A percentile compares a stretch with the other conserved stretches of the same genome.
Conservation (phyloP, 2,329 filamentous ascomycete species). For the Fusarium pseudoanthophilum region DNA sequence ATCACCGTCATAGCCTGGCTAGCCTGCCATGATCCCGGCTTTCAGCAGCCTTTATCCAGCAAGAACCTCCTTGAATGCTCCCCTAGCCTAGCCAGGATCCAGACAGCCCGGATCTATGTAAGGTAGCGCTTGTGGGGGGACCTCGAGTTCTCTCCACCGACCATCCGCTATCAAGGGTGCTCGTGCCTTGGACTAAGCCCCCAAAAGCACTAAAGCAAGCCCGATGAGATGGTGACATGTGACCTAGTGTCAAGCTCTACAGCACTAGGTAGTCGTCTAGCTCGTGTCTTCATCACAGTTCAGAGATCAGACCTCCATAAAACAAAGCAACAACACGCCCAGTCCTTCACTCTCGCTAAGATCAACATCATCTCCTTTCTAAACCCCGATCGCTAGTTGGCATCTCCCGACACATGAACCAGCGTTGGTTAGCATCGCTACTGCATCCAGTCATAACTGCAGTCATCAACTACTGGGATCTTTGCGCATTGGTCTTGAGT, state of each 20-base stretch:
- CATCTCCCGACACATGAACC: conserved; percentile 5
- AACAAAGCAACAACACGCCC: conserved; percentile 10
- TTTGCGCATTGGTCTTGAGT: conserved; percentile 1
- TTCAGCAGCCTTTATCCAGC: conserved; percentile 9
- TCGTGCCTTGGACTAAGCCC: conserved; percentile 15
- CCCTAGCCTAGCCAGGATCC: background rate
- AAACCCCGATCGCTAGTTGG: background rate
- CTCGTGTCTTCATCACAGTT: background rate
- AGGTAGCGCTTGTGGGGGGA: conserved; percentile 26
- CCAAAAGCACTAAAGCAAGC: conserved; percentile 19
- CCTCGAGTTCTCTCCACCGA: background rate
- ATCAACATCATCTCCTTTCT: background rate
- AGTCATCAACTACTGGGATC: background rate
- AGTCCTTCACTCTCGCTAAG: conserved; percentile 9
- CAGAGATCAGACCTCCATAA: background rate
- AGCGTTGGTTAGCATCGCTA: background rate
- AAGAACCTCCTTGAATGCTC: background rate
- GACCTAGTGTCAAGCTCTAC: conserved; percentile 14
- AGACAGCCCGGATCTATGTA: conserved; percentile 2
- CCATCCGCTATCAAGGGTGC: conserved; percentile 11
- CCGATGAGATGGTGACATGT: conserved; percentile 24
- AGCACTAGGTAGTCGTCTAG: background rate
- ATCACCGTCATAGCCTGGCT: conserved; percentile 20
- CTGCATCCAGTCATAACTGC: background rate
- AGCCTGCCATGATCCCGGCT: conserved; percentile 1